Evolutionary conservation across 176 grass and related monocot species (phyloP).

Genomic region (Areca catechu): DNA sequence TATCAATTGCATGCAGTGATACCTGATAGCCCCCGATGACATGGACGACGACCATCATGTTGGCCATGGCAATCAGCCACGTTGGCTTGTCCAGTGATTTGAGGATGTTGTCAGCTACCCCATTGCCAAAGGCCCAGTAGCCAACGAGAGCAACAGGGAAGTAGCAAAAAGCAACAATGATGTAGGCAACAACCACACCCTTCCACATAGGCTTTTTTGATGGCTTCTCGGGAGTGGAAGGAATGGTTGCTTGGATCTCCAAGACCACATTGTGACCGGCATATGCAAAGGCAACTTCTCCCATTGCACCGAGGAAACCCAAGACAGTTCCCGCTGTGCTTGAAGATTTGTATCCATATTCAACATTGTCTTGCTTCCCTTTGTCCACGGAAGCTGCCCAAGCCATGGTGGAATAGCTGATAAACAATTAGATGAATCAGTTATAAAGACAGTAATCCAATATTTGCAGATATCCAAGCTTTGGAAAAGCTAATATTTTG

Average conservation of each 20-base stretch:
- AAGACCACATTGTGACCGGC: slow-evolving; percentile 85
- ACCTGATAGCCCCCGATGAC: no score
- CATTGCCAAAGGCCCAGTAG: slow-evolving; percentile 66
- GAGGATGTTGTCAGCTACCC: slow-evolving; percentile 45
- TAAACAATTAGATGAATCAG: not conserved
- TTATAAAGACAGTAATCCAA: no score
- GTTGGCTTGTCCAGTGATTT: slow-evolving; percentile 27
- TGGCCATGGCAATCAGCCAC: no score
- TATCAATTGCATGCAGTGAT: no score
- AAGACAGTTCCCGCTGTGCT: slow-evolving; percentile 54
- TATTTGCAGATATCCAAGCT: no score
- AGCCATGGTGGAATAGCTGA: slow-evolving; percentile 79
- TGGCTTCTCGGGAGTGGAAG: slow-evolving; percentile 61
- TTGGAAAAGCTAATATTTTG: no score
- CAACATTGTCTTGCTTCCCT: slow-evolving; percentile 41
- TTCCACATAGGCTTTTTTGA: slow-evolving; percentile 98
- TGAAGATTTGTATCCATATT: slow-evolving; percentile 32
- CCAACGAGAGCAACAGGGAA: slow-evolving; percentile 81
- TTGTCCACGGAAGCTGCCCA: slow-evolving; percentile 70
- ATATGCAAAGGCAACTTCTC: slow-evolving; percentile 65
- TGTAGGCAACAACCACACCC: slow-evolving; percentile 83
- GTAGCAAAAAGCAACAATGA: slow-evolving; percentile 77
- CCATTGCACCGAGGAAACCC: slow-evolving; percentile 57
- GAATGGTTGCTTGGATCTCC: slow-evolving; percentile 91
- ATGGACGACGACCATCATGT: no score